These are phyloP conservation scores for Dioscorea alata DNA, from an alignment of 106 monocot species.

Conservation along the genomic window DNA sequence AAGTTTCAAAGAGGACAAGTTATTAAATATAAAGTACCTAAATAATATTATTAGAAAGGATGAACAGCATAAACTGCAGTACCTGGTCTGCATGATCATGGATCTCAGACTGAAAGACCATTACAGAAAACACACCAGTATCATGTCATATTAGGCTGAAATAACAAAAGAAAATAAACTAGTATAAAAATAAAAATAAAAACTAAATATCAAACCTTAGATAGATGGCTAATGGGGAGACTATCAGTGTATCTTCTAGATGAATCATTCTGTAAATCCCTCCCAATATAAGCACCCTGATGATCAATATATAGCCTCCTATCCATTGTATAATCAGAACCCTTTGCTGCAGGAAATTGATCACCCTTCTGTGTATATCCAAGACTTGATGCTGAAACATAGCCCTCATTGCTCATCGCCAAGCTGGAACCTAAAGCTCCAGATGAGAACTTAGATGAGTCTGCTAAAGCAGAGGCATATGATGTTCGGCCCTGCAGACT, in stretches of 20 bases:
- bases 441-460: slow-evolving; percentile 60
- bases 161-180: background rate
- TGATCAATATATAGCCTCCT: slow-evolving; percentile 67
- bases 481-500: slow-evolving; percentile 30
- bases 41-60: background rate
- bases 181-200: background rate
- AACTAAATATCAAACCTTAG: slow-evolving; percentile 30
- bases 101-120: slow-evolving; percentile 32
- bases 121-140: background rate
- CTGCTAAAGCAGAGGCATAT: slow-evolving; percentile 44
- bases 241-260: slow-evolving; percentile 63
- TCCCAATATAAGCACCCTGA: slow-evolving; percentile 50
- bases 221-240: slow-evolving; percentile 36
- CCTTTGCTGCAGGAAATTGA: slow-evolving; percentile 36
- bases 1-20: slow-evolving; percentile 1
- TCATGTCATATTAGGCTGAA: background rate
- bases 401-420: slow-evolving; percentile 55
- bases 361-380: slow-evolving; percentile 62
- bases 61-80: background rate
- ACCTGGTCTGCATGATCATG: slow-evolving; percentile 71
- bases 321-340: slow-evolving; percentile 57
- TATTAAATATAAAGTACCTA: background rate
- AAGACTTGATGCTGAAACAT: slow-evolving; percentile 39
- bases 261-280: slow-evolving; percentile 57
- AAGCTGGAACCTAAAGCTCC: slow-evolving; percentile 50